Conservation (phyloP, 2,329 filamentous ascomycete genomes). For the Fusarium devonianum region DNA sequence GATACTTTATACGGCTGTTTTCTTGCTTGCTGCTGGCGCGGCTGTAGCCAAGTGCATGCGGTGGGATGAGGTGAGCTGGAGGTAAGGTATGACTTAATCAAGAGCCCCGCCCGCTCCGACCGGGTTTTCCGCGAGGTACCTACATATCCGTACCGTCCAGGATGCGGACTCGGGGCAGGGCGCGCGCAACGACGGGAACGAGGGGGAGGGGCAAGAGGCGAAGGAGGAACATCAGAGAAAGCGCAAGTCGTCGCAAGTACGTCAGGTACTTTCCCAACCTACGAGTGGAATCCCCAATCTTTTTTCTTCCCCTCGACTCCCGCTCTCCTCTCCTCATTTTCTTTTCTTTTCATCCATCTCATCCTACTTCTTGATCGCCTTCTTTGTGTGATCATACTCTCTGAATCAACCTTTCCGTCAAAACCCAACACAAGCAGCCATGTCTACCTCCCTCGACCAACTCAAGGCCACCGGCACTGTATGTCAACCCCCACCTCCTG, state of each 20-base stretch:
- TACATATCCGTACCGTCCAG: conserved; percentile 18
- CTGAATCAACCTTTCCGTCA: conserved; percentile 19
- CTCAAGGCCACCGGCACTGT: conserved; percentile 97
- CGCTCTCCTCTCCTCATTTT: conserved; percentile 13
- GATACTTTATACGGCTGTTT: neutral
- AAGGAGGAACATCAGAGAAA: conserved; percentile 29
- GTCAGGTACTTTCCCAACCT: conserved; percentile 35
- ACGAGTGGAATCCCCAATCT: conserved; percentile 32
- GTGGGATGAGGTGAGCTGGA: conserved; percentile 32
- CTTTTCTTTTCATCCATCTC: conserved; percentile 18
- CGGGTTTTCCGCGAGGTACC: too few relatives aligned
- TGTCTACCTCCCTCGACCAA: conserved; percentile 93
- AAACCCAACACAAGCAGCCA: conserved; percentile 49
- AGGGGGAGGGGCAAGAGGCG: conserved; percentile 35
- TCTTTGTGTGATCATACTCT: conserved; percentile 14
- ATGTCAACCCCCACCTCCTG: conserved; percentile 58
- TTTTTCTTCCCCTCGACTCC: conserved; percentile 24
- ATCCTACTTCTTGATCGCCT: conserved; percentile 11
- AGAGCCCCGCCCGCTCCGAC: conserved; percentile 29
- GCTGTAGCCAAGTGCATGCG: conserved; percentile 23
- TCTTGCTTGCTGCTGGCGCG: conserved; percentile 30
- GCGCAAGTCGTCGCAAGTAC: conserved; percentile 31
- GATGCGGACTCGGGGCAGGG: neutral
- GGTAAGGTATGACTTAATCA: conserved; percentile 32
- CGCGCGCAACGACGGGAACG: conserved; percentile 17